Percentiles rank a stretch among this genome's conserved stretches.
phyloP scores from a whole-genome alignment of 2,329 filamentous ascomycete genomes.

The Fusarium pilosicola region DNA sequence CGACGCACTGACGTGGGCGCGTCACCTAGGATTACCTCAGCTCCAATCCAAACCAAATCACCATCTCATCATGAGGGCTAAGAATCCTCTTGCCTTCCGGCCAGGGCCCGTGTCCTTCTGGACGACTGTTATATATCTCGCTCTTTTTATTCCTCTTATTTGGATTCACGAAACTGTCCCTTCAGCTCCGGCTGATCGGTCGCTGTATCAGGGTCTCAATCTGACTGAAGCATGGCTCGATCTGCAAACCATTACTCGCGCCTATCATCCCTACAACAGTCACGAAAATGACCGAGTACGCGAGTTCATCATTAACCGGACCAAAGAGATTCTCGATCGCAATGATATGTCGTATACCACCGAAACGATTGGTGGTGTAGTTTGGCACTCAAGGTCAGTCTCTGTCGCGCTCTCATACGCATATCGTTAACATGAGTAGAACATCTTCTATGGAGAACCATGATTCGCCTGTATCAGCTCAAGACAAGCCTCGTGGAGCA shows the following conservation, averaged over 20 bases:
- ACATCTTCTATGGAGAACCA: background rate
- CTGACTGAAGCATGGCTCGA: slow-evolving; percentile 89
- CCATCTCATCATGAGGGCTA: slow-evolving; percentile 36
- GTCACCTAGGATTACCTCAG: slow-evolving; percentile 13
- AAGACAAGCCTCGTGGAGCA: slow-evolving; percentile 49
- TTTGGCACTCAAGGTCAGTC: slow-evolving; percentile 43
- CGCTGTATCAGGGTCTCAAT: slow-evolving; percentile 72
- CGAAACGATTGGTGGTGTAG: slow-evolving; percentile 50
- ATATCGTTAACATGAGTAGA: slow-evolving; percentile 17
- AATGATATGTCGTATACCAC: slow-evolving; percentile 64
- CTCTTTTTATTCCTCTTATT: slow-evolving; percentile 77
- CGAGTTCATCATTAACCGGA: slow-evolving; percentile 76
- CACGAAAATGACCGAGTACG: slow-evolving; percentile 83
- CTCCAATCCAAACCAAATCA: slow-evolving; percentile 9
- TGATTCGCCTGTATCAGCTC: background rate
- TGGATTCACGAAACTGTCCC: slow-evolving; percentile 82
- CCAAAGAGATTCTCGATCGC: slow-evolving; percentile 73
- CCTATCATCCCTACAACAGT: slow-evolving; percentile 91
- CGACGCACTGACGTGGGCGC: slow-evolving; percentile 17
- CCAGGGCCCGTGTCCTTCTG: slow-evolving; percentile 85
- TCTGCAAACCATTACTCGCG: slow-evolving; percentile 76
- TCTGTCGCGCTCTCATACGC: background rate
- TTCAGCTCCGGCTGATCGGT: slow-evolving; percentile 62
- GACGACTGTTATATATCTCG: slow-evolving; percentile 79
- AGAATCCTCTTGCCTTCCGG: slow-evolving; percentile 78